Evolutionary conservation across 2,329 filamentous ascomycete species (phyloP).

Genomic region (Colletotrichum navitas): DNA sequence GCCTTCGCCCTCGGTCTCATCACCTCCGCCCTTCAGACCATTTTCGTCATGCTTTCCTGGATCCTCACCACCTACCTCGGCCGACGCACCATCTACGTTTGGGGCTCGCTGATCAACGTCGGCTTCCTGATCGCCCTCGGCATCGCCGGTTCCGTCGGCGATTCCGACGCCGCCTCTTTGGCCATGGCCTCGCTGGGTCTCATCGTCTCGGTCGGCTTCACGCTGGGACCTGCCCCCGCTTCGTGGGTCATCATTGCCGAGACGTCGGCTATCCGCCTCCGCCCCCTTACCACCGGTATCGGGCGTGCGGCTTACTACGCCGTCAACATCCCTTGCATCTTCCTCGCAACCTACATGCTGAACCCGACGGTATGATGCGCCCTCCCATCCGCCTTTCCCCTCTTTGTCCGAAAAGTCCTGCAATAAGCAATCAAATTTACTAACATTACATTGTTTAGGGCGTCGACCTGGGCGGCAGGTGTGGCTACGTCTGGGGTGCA

Average conservation of each 20-base stretch:
- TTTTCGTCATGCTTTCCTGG: conserved; percentile 77
- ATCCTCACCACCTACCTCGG: conserved; percentile 73
- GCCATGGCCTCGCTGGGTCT: conserved; percentile 74
- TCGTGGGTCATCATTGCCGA: conserved; percentile 78
- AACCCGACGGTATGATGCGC: conserved; percentile 60
- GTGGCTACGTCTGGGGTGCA: conserved; percentile 71
- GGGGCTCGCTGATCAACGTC: conserved; percentile 67
- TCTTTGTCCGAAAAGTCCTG: background rate
- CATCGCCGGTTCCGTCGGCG: conserved; percentile 64
- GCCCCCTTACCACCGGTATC: conserved; percentile 74
- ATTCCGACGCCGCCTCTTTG: conserved; percentile 55
- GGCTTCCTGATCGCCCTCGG: conserved; percentile 69
- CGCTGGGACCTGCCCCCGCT: conserved; percentile 70
- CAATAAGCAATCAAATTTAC: conserved; percentile 35
- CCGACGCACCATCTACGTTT: conserved; percentile 74
- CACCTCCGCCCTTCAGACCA: conserved; percentile 71
- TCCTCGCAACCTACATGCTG: conserved; percentile 71
- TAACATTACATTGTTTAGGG: conserved; percentile 48
- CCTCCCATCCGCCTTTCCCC: background rate
- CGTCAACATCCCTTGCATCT: conserved; percentile 75
- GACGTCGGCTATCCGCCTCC: conserved; percentile 73
- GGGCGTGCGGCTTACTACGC: conserved; percentile 75
- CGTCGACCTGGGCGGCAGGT: conserved; percentile 64
- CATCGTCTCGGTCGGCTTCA: conserved; percentile 75
- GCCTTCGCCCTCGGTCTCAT: conserved; percentile 74